Conservation (phyloP, 768 basidiomycete species). For the Tricholoma hemisulphureum region DNA sequence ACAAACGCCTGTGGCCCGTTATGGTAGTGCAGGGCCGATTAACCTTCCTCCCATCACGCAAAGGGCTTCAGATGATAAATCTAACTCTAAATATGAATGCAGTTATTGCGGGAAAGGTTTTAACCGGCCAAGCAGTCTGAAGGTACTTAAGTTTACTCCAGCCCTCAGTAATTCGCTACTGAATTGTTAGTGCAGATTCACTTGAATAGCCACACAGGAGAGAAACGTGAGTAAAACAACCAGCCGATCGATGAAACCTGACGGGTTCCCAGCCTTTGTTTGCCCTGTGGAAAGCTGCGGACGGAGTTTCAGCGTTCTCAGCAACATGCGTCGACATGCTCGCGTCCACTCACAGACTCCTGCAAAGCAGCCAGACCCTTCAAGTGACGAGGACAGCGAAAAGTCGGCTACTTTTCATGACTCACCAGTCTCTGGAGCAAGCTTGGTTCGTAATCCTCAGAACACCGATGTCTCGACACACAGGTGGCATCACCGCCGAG, state of each 20-base stretch:
- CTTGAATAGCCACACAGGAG: slow-evolving; percentile 80
- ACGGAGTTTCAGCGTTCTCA: slow-evolving; percentile 81
- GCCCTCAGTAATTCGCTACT: slow-evolving; percentile 11
- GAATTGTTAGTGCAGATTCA: slow-evolving; percentile 56
- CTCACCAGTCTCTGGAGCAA: neutral
- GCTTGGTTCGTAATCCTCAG: slow-evolving; percentile 1
- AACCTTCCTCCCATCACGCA: neutral
- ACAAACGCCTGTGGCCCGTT: slow-evolving; percentile 13
- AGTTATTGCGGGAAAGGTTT: slow-evolving; percentile 78
- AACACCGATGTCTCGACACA: slow-evolving; percentile 13
- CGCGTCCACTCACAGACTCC: slow-evolving; percentile 55
- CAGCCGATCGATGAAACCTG: slow-evolving; percentile 9
- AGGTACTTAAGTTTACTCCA: slow-evolving; percentile 45
- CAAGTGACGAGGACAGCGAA: slow-evolving; percentile 48
- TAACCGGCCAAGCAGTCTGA: slow-evolving; percentile 80
- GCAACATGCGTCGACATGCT: slow-evolving; percentile 86
- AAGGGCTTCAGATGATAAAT: slow-evolving; percentile 8
- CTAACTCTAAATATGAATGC: slow-evolving; percentile 67
- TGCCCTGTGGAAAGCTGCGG: slow-evolving; percentile 77
- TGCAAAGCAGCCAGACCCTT: slow-evolving; percentile 35
- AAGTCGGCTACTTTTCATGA: slow-evolving; percentile 21
- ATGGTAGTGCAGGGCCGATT: slow-evolving; percentile 1
- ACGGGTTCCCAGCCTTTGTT: slow-evolving; percentile 54
- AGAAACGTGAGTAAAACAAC: slow-evolving; percentile 62
- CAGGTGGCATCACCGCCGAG: slow-evolving; percentile 32